Base-by-base conservation (phyloP, 805 yeast species). In the Kodamaea neixiangensis region DNA sequence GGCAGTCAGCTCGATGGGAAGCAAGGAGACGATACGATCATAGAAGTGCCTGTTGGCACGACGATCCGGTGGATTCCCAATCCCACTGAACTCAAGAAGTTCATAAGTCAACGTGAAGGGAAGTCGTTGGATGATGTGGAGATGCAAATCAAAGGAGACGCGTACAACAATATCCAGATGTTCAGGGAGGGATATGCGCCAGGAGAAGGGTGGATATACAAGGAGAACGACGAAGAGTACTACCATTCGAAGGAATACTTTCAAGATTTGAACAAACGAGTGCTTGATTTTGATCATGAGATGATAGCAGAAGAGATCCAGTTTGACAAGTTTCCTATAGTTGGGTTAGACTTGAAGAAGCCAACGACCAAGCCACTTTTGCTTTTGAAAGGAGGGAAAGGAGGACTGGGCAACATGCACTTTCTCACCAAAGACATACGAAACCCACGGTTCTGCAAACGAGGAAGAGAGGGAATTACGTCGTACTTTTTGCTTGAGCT, bases 331-430 rank as follows among this genome's bases (percentile, higher is more conserved):
- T 85, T 92, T 59, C 98, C 98, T 0, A 52, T 87, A 2, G 73
- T 77, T n/a, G 98, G 98, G 0, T 63, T 89, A 20, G 99, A 94
- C 66, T 69, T 89, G 43, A 69, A 77, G 51, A 66, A 75, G 54
- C 82, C 85, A 14, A 76, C 89, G 0, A 78, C 78, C 1, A 79
- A 77, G 42, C 97, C 98, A 1, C 66, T 86, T 3, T 69, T 88
- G 47, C 59, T 94, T 15, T 61, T 92, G 43, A 80, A 79, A 58
- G 99, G 99, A 40, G 99, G 99, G 7, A 76, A 77, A 55, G 98
- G 98, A 17, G 99, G 99, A 0, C 76, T 93, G 73, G 99, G 99
- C 1, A 94, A 94, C 67, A 90, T 90, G 94, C 97, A 93, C 66
- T 94, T 94, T 63, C 74, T 89, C 45, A 90, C 97, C 1, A 77